Percentiles rank a stretch among this genome's conserved stretches.
Evolutionary conservation across 1,284 basidiomycete genomes (phyloP).

Genomic region (Xanthoconium separans): DNA sequence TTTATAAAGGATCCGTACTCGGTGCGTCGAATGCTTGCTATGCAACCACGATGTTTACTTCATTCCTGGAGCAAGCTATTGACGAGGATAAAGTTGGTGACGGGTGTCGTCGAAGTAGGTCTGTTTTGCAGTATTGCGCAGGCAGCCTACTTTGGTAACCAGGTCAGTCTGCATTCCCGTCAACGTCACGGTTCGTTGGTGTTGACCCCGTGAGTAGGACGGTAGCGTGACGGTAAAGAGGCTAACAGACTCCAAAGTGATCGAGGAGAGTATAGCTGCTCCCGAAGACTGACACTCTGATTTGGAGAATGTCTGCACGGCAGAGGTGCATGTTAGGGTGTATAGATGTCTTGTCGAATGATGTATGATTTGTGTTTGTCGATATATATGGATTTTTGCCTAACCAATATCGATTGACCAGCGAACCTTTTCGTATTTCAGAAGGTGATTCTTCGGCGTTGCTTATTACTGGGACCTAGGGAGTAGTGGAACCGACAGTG

Average conservation of each 20-base stretch:
- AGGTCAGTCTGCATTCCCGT: conserved; percentile 43
- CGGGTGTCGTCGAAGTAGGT: conserved; percentile 96
- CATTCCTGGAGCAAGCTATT: conserved; percentile 52
- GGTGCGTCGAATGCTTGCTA: conserved; percentile 40
- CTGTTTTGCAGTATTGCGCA: conserved; percentile 93
- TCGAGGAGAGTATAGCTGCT: conserved; percentile 20
- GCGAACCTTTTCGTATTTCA: too few species aligned
- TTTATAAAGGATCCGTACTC: conserved; percentile 69
- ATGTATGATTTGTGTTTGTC: background rate
- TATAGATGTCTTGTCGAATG: background rate
- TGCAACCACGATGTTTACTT: background rate
- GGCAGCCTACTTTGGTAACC: conserved; percentile 96
- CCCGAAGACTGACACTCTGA: conserved; percentile 7
- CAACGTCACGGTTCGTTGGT: background rate
- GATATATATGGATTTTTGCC: background rate
- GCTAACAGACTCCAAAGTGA: conserved; percentile 10
- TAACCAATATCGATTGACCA: background rate
- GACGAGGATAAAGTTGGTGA: conserved; percentile 81
- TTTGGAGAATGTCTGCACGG: background rate
- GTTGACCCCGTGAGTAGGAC: conserved; percentile 18
- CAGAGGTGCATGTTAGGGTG: too few species aligned
- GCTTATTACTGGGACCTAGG: too few species aligned
- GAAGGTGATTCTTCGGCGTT: too few species aligned
- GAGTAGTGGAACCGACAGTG: too few species aligned
- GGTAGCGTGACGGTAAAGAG: conserved; percentile 33